Conservation (phyloP, 768 basidiomycete species). For the Favolaschia claudopus region DNA sequence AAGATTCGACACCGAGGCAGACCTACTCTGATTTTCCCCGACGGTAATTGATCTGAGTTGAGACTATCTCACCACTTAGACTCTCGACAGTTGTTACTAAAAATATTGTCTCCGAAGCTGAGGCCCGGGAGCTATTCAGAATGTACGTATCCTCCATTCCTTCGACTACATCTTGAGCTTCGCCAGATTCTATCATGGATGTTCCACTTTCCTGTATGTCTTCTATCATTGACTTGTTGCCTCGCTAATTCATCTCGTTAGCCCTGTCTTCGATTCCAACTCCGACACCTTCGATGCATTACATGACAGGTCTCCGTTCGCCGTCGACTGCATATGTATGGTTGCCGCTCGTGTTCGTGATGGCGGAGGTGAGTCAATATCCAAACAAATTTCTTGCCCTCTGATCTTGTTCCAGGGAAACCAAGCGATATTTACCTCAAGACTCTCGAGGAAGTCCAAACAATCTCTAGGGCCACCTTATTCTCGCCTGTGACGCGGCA, state of each 20-base stretch:
- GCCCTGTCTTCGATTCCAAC: conserved; percentile 82
- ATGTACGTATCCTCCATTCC: conserved; percentile 59
- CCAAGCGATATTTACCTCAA: conserved; percentile 76
- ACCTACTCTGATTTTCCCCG: conserved; percentile 72
- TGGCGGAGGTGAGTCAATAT: conserved; percentile 73
- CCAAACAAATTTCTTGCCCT: background rate
- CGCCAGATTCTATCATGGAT: conserved; percentile 88
- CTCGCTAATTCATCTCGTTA: conserved; percentile 27
- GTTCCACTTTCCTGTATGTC: conserved; percentile 76
- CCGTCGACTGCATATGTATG: conserved; percentile 92
- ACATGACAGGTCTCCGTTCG: conserved; percentile 91
- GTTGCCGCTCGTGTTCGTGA: conserved; percentile 91
- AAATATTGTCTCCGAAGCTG: conserved; percentile 78
- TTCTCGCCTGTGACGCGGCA: conserved; percentile 86
- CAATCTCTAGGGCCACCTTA: conserved; percentile 84
- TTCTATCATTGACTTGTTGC: conserved; percentile 25
- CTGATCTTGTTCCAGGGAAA: conserved; percentile 54
- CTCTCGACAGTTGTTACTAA: conserved; percentile 77
- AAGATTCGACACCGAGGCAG: conserved; percentile 71
- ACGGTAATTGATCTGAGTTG: conserved; percentile 57
- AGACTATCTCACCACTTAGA: conserved; percentile 2
- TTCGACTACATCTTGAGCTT: conserved; percentile 22
- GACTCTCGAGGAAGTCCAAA: conserved; percentile 85
- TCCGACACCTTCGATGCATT: conserved; percentile 89
- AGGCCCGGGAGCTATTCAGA: conserved; percentile 86